Conservation (phyloP, 495 filamentous ascomycete genomes). For the Annulohypoxylon moriforme region DNA sequence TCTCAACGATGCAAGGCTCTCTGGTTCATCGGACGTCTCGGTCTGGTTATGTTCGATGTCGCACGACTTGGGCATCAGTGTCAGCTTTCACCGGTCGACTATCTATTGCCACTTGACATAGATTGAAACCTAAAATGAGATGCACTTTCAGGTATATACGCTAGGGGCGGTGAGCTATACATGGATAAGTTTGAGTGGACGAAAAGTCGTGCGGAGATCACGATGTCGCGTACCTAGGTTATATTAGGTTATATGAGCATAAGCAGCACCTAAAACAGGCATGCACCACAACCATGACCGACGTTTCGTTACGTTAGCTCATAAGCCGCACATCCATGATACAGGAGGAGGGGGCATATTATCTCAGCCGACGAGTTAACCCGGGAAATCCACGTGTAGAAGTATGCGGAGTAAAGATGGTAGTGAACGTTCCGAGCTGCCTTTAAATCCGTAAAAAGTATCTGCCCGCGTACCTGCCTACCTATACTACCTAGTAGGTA, state of each 20-base stretch:
- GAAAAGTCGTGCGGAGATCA: conserved; percentile 20
- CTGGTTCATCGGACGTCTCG: conserved; percentile 21
- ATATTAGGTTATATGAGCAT: background rate
- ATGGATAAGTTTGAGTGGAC: conserved; percentile 22
- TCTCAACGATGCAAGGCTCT: conserved; percentile 9
- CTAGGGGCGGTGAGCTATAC: conserved; percentile 22
- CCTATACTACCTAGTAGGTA: background rate
- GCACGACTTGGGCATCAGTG: conserved; percentile 34
- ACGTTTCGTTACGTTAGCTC: conserved; percentile 3
- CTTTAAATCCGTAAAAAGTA: background rate
- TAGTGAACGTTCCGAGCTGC: conserved; percentile 11
- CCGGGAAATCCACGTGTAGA: background rate
- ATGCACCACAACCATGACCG: conserved; percentile 8
- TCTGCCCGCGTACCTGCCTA: background rate
- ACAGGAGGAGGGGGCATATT: background rate
- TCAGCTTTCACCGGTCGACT: conserved; percentile 36
- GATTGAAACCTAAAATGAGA: conserved; percentile 32
- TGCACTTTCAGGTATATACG: conserved; percentile 24
- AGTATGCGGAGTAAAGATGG: conserved; percentile 1
- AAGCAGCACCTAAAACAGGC: conserved; percentile 1
- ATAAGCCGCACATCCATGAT: conserved; percentile 16
- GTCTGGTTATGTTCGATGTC: conserved; percentile 14
- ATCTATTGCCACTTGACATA: conserved; percentile 27
- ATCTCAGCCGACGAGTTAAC: background rate
- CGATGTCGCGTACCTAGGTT: no score